A percentile compares a stretch with the other conserved stretches of the same genome.
phyloP scores from a whole-genome alignment of 2,329 filamentous ascomycete species.

The Penicillium sp. region DNA sequence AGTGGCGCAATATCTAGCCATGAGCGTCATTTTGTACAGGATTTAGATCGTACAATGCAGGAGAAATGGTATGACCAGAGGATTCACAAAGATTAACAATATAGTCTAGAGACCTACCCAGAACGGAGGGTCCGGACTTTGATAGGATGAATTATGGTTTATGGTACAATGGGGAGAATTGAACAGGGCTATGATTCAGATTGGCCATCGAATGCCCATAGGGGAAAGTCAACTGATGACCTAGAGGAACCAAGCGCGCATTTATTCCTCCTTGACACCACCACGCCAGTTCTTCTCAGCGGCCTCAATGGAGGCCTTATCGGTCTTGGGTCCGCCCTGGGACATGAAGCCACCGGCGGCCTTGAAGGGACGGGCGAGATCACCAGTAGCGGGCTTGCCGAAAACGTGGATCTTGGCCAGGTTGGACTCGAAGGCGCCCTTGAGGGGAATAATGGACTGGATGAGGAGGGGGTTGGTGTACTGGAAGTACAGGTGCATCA shows the following conservation, averaged over 20 bases:
- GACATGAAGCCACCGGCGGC: constrained; percentile 76
- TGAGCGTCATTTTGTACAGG: neutral
- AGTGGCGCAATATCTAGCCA: neutral
- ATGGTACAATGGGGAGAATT: constrained; percentile 3
- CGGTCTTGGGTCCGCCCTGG: constrained; percentile 72
- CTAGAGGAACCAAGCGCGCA: neutral
- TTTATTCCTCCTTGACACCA: constrained; percentile 52
- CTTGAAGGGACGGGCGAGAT: constrained; percentile 97
- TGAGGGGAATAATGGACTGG: constrained; percentile 97
- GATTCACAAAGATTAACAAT: neutral
- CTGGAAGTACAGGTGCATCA: constrained; percentile 99
- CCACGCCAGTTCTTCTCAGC: constrained; percentile 51
- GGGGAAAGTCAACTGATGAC: neutral
- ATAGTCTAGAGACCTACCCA: neutral
- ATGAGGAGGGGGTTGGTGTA: constrained; percentile 99
- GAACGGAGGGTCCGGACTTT: neutral
- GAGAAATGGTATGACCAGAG: neutral
- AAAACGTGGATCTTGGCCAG: constrained; percentile 93
- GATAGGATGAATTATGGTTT: constrained; percentile 5
- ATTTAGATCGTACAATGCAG: neutral
- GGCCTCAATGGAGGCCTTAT: constrained; percentile 70
- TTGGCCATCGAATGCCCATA: neutral
- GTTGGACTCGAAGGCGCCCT: constrained; percentile 92
- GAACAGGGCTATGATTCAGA: neutral
- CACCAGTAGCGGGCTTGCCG: constrained; percentile 79